Evolutionary conservation across 2,329 filamentous ascomycete genomes (phyloP), one percentile per base, ranked within the genome.

Genomic region (Salinomyces thailandicus): DNA sequence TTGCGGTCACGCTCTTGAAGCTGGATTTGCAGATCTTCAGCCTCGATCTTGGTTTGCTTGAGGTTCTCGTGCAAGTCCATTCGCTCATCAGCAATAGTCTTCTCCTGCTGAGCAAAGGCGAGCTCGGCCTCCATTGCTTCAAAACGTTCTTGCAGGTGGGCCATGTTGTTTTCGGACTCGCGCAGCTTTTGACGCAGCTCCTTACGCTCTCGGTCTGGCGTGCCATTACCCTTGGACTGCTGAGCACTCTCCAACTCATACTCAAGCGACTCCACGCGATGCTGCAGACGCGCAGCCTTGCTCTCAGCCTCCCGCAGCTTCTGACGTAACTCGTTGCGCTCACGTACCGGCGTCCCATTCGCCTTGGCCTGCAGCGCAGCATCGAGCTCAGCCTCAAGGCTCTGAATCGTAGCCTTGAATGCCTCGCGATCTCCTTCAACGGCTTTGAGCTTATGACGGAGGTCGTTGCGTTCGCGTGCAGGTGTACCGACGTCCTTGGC

Each of bases 1-100:
- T 75, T 71, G 37, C 74, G 68, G 37, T 85, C 78, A 43, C 81
- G 77, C 51, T 82, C 75, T 5, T 72, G 68, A 18, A 91, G 69
- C 51, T 83, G 77, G 39, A 83, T 69, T 47, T 84, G 78, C n/a
- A 91, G 67, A 30, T 59, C 49, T 35, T 64, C 60, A 11, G 57
- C 54, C 36, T 63, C 59, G 18, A 75, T 65, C 56, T 81, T 77
- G 14, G 72, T 72, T 49, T 75, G 71, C 42, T 74, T 75, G 17
- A 79, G 64, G 57, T 75, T 68, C 35, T 69, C 64, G 44, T 77
- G 73, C 14, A 83, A 61, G 40, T 79, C 73, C 27, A 69, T 66
- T 29, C 73, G 69, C 51, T 77, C 73, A 37, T 71, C 71, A 32
- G 62, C 62, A 8, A 63, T 62, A 20, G 70, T 66, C 13, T 63